These are phyloP conservation scores for Panellus pusillus DNA, from an alignment of 768 basidiomycete species.

Conservation along the genomic window DNA sequence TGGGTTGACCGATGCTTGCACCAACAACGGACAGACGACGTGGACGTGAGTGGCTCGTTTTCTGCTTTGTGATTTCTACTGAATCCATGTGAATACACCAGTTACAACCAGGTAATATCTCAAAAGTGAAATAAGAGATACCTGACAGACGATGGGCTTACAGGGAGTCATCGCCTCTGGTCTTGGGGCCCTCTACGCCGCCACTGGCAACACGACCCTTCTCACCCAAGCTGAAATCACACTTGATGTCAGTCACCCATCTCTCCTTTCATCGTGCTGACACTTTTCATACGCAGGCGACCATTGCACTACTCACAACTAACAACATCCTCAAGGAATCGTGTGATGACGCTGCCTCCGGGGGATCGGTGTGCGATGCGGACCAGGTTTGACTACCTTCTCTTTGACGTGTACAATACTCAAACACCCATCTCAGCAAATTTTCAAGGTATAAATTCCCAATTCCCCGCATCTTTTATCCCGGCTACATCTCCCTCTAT, in stretches of 20 bases:
- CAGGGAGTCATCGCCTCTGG: slow-evolving; percentile 59
- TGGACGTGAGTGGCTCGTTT: slow-evolving; percentile 37
- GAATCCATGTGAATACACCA: background rate
- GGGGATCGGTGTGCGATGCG: slow-evolving; percentile 41
- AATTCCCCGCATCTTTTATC: background rate
- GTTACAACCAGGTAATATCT: too few relatives aligned
- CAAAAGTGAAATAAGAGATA: too few relatives aligned
- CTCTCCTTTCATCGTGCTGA: too few relatives aligned
- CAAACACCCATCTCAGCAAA: slow-evolving; percentile 31
- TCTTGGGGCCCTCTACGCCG: slow-evolving; percentile 44
- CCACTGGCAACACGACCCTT: slow-evolving; percentile 37
- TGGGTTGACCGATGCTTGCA: slow-evolving; percentile 37
- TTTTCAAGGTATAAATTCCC: slow-evolving; percentile 39
- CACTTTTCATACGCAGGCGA: slow-evolving; percentile 27
- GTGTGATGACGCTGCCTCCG: slow-evolving; percentile 46
- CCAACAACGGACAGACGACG: slow-evolving; percentile 52
- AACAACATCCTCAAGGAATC: slow-evolving; percentile 49
- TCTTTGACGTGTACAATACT: background rate
- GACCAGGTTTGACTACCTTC: slow-evolving; percentile 37
- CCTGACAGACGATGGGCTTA: too few relatives aligned
- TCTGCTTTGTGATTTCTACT: background rate
- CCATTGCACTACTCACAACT: slow-evolving; percentile 39
- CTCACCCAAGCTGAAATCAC: slow-evolving; percentile 52
- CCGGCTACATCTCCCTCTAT: background rate
- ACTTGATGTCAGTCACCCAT: slow-evolving; percentile 30